Evolutionary conservation across 2,329 filamentous ascomycete genomes (phyloP), one percentile per base, ranked within the genome.

Genomic region (Thielaviopsis populi): DNA sequence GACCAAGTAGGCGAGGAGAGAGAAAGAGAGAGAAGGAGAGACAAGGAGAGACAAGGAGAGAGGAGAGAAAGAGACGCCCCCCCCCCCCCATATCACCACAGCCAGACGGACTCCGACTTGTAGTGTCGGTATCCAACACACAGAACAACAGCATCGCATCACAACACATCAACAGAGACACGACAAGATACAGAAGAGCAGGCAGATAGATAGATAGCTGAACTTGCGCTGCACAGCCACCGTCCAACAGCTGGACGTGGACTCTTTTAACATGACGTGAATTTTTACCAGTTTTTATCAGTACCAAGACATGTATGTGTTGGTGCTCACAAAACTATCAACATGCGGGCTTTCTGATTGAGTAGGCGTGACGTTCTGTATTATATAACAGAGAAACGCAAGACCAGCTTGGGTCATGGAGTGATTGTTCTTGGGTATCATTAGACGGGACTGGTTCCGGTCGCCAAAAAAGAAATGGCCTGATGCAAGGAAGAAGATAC

Each of bases 1-100:
- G 71, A 88, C 88, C 68, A 92, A 92, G 77, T 92, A 84, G 76
- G 74, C 33, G 63, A 61, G 62, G 13, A 43, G 7, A n/a, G 15
- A 19, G n/a, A 48, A 4, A 24, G 3, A 48, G 2, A 22, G n/a
- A n/a, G 42, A 46, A 3, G 3, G 30, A 19, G 1, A 15, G 40
- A 41, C 8, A 42, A 8, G 42, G 42, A n/a, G 19, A 46, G 42
- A n/a, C 17, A 46, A 46, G 4, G 41, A 43, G 41, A 43, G n/a
- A 43, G 41, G 17, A 61, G 37, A 24, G 33, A 22, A 41, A 22
- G 24, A 43, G n/a, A n/a, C n/a, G n/a, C n/a, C n/a, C n/a, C n/a
- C n/a, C n/a, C n/a, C n/a, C n/a, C n/a, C n/a, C n/a, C n/a, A n/a
- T n/a, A 19, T 8, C 33, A 37, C 33, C 33, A 37, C 33, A 37